phyloP scores from a whole-genome alignment of 2,329 filamentous ascomycete species.

The Cercospora zeae-maydis region DNA sequence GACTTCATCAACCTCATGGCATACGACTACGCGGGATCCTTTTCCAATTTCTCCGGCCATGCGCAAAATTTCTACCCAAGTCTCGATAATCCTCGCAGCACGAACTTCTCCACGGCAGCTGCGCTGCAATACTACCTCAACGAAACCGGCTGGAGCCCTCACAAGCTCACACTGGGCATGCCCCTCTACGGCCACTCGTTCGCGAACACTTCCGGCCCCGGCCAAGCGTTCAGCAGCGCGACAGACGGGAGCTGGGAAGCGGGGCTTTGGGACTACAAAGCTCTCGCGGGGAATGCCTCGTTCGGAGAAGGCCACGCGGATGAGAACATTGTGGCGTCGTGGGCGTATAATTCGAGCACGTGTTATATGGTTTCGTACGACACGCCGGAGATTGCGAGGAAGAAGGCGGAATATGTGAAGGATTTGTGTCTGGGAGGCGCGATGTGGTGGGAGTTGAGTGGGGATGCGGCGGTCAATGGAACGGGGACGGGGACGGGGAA shows the following conservation, averaged over 20 bases:
- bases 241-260: constrained; percentile 78
- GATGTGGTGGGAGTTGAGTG: constrained; percentile 73
- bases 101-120: constrained; percentile 70
- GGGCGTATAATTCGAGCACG: constrained; percentile 63
- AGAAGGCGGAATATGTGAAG: constrained; percentile 69
- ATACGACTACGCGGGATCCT: constrained; percentile 60
- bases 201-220: constrained; percentile 69
- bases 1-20: constrained; percentile 50
- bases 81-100: constrained; percentile 55
- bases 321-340: constrained; percentile 62
- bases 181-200: constrained; percentile 80
- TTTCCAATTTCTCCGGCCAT: constrained; percentile 57
- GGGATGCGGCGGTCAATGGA: constrained; percentile 59
- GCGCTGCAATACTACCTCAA: constrained; percentile 67
- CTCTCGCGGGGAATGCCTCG: constrained; percentile 57
- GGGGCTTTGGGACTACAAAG: constrained; percentile 58
- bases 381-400: constrained; percentile 60
- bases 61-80: constrained; percentile 71
- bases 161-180: constrained; percentile 83
- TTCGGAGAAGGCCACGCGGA: constrained; percentile 65
- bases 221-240: constrained; percentile 63
- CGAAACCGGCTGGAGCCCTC: constrained; percentile 52
- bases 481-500: constrained; percentile 40
- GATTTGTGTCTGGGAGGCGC: constrained; percentile 67
- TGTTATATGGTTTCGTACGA: constrained; percentile 73